These are phyloP conservation scores for Rubroboletus satanas DNA, from an alignment of 768 basidiomycete genomes.

Conservation along the genomic window DNA sequence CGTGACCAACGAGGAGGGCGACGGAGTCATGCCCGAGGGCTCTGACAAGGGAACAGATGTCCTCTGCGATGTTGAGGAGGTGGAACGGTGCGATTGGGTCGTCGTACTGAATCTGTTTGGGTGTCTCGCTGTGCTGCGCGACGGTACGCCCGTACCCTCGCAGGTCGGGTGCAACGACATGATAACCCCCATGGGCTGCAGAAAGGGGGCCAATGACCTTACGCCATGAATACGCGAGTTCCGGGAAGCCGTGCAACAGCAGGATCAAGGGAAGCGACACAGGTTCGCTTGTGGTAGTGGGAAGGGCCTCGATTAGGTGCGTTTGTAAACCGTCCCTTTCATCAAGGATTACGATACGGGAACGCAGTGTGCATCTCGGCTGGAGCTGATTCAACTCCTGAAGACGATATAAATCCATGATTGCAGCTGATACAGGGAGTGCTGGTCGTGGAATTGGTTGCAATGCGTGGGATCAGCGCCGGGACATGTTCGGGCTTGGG, in stretches of 20 bases:
- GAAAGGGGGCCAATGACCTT: conserved; percentile 52
- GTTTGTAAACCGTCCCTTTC: conserved; percentile 42
- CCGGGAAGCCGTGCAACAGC: conserved; percentile 65
- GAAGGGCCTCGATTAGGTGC: conserved; percentile 49
- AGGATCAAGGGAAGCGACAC: conserved; percentile 44
- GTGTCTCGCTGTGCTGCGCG: conserved; percentile 23
- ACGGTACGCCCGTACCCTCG: conserved; percentile 48
- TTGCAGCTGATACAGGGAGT: not conserved
- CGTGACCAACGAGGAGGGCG: conserved; percentile 56
- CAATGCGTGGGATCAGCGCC: not conserved
- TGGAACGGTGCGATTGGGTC: conserved; percentile 51
- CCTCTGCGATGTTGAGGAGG: conserved; percentile 47
- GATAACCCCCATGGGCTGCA: conserved; percentile 41
- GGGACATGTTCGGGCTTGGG: not conserved
- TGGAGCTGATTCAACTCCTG: conserved; percentile 22
- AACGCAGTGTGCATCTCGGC: conserved; percentile 32
- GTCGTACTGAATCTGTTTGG: conserved; percentile 34
- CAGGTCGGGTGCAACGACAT: conserved; percentile 61
- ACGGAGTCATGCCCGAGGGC: conserved; percentile 47
- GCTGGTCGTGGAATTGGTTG: not conserved
- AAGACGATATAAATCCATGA: conserved; percentile 15
- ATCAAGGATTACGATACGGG: conserved; percentile 38
- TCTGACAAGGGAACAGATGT: conserved; percentile 49
- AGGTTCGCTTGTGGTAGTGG: conserved; percentile 17
- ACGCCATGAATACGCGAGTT: conserved; percentile 64